phyloP scores from a whole-genome alignment of 441 rosid genomes.

The Brassica balearica region DNA sequence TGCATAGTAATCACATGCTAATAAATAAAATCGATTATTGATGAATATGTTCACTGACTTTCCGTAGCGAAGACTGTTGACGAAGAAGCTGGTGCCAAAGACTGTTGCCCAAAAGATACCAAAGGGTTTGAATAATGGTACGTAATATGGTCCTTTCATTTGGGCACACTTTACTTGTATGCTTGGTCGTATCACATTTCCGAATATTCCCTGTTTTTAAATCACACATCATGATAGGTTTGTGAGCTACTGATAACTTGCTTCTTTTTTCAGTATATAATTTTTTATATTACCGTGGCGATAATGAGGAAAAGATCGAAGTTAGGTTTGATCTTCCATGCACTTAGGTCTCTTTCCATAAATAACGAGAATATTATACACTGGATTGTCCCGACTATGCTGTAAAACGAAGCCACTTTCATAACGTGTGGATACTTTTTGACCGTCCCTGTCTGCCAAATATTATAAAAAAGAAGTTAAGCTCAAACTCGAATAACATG shows the following conservation, averaged over 20 bases:
- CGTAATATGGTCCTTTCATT: conserved; percentile 68
- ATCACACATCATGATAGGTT: background rate
- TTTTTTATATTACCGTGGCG: conserved; percentile 49
- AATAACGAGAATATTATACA: conserved; percentile 57
- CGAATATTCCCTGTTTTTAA: conserved; percentile 58
- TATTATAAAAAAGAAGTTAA: background rate
- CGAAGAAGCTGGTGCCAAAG: conserved; percentile 75
- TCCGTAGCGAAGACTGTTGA: conserved; percentile 77
- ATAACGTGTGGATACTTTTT: conserved; percentile 67
- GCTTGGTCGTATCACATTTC: conserved; percentile 62
- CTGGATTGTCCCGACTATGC: conserved; percentile 74
- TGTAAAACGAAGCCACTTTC: conserved; percentile 70
- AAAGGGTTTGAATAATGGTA: conserved; percentile 79
- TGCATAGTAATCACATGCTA: conserved; percentile 4
- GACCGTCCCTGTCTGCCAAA: conserved; percentile 59
- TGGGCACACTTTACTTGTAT: conserved; percentile 58
- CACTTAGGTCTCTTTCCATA: conserved; percentile 64
- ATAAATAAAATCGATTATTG: background rate
- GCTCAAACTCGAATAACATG: background rate
- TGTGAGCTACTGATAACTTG: background rate
- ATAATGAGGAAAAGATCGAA: conserved; percentile 68
- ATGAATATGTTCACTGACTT: conserved; percentile 47
- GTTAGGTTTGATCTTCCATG: conserved; percentile 68
- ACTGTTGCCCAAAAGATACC: conserved; percentile 71
- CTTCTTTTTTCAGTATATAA: background rate